Base-by-base conservation (phyloP, 306 rosid genomes). In the Neltuma alba region DNA sequence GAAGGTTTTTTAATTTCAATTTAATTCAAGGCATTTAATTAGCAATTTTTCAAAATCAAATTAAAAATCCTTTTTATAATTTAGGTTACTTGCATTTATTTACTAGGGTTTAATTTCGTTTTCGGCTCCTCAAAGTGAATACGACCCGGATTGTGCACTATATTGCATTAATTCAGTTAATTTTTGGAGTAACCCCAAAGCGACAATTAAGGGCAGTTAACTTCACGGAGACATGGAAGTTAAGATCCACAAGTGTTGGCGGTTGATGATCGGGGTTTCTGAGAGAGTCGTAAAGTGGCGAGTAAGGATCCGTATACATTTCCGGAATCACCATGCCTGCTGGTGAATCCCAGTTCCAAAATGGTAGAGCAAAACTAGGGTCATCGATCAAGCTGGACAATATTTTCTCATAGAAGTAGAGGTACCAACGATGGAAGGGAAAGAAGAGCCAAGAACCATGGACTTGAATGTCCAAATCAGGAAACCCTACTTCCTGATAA, bases 381-480 rank as follows among this genome's bases (percentile, higher is more conserved):
- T 94, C 98, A 8, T 68, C 72, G 34, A 94, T 92, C 63, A 94
- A 67, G 27, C 84, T 88, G 0, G 94, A 96, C 23, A 90, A 69
- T 44, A 92, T 94, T 83, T 71, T 94, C 82, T 94, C 98, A 11
- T 85, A 47, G 84, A 94, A 94, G 63, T 94, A 90, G 0, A 94
- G 73, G 78, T 89, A n/a, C 85, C 87, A 94, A 8, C 98, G 87
- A 74, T 94, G 98, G 61, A 67, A 94, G 7, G 98, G 98, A 21
- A 88, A 90, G 85, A 94, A 94, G 27, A 94, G 94, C 98, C 98
- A 90, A 0, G 90, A 90, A 3, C 60, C 58, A 74, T 94, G 98
- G 27, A 94, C 82, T 81, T 92, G 94, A 13, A 89, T 61, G 18
- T 92, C 96, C 1, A 92, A 83, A 23, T 84, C 80, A 0, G 94